phyloP scores from a whole-genome alignment of 495 filamentous ascomycete genomes.

The Penicillium chermesinum region DNA sequence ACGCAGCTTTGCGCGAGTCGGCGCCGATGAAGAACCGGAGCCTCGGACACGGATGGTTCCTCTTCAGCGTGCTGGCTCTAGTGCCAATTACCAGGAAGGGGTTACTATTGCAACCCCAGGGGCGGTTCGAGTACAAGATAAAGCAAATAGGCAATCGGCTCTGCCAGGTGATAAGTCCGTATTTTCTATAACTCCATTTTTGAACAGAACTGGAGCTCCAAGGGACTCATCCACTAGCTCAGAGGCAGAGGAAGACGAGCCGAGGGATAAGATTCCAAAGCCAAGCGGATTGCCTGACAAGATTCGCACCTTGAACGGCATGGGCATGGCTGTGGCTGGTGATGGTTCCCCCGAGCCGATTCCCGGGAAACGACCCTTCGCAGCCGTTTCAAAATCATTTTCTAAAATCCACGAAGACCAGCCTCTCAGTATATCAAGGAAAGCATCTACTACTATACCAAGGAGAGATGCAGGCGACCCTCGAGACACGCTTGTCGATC shows the following conservation, averaged over 20 bases:
- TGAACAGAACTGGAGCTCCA: conserved; percentile 66
- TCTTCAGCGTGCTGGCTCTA: conserved; percentile 38
- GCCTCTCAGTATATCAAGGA: conserved; percentile 5
- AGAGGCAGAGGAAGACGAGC: conserved; percentile 28
- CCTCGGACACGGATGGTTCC: conserved; percentile 31
- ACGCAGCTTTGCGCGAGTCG: conserved; percentile 20
- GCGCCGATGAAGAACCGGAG: conserved; percentile 22
- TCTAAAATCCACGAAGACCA: conserved; percentile 4
- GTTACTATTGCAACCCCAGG: conserved; percentile 64
- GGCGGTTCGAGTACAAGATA: conserved; percentile 52
- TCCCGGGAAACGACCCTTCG: neutral
- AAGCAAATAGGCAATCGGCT: conserved; percentile 45
- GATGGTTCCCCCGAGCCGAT: neutral
- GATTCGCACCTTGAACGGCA: conserved; percentile 1
- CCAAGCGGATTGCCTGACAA: neutral
- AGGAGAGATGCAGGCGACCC: conserved; percentile 4
- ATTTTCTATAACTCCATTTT: conserved; percentile 89
- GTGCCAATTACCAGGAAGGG: conserved; percentile 40
- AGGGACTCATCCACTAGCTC: conserved; percentile 39
- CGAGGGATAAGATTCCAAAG: conserved; percentile 6
- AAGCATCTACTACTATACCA: conserved; percentile 1
- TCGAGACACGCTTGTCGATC: conserved; percentile 12
- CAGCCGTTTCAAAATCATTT: conserved; percentile 4
- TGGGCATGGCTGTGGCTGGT: neutral
- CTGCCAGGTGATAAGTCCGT: conserved; percentile 75